Evolutionary conservation across 371 early-diverging fungal genomes (phyloP).

Genomic region (Nematocida displodere): DNA sequence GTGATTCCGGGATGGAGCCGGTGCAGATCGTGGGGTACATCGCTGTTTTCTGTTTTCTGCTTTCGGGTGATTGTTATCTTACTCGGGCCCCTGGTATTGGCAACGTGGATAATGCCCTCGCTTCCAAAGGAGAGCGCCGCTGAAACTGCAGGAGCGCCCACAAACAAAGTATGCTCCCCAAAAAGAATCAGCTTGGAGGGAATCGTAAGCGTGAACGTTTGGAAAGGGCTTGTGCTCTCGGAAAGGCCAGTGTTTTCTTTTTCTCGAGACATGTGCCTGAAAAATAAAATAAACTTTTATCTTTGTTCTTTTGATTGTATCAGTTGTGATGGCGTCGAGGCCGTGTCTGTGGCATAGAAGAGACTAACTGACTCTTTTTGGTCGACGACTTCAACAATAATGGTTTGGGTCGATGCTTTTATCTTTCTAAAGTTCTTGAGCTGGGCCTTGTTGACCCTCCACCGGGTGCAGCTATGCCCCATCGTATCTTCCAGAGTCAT

Average conservation of each 20-base stretch:
- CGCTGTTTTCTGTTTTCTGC: background rate
- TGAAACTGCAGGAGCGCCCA: background rate
- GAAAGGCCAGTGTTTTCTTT: background rate
- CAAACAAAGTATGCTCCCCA: background rate
- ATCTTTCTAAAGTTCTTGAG: background rate
- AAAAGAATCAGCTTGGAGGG: slow-evolving; percentile 8
- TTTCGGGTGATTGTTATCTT: background rate
- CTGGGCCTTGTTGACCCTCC: background rate
- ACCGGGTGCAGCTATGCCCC: background rate
- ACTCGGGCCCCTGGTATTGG: background rate
- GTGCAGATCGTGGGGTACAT: background rate
- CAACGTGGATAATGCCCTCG: background rate
- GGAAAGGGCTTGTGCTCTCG: background rate
- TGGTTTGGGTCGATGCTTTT: background rate
- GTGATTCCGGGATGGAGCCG: background rate
- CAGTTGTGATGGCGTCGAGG: no score
- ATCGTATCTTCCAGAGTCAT: slow-evolving; percentile 5
- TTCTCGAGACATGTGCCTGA: background rate
- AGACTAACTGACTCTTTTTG: background rate
- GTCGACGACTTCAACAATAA: background rate
- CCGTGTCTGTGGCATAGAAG: background rate
- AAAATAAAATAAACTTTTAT: slow-evolving; percentile 14
- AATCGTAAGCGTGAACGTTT: background rate
- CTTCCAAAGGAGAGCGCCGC: background rate
- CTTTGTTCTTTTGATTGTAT: no score